Conservation (phyloP, 495 filamentous ascomycete species). For the Tricharina praecox region DNA sequence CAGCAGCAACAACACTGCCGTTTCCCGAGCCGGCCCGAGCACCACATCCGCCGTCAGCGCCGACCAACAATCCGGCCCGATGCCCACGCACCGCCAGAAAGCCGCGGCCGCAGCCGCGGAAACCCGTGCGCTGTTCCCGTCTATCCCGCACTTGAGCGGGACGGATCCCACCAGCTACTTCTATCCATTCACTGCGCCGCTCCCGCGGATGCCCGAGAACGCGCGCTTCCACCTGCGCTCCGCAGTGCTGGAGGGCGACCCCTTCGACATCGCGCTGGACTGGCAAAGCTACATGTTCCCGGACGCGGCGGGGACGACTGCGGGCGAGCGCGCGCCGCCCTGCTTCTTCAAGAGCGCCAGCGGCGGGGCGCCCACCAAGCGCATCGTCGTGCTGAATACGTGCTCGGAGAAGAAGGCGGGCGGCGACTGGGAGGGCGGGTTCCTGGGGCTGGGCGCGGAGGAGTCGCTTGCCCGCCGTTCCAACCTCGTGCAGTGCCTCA, state of each 20-base stretch:
- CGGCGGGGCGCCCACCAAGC: conserved; percentile 19
- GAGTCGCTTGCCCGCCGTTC: conserved; percentile 54
- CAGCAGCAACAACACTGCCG: too few relatives aligned
- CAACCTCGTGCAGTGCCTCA: conserved; percentile 48
- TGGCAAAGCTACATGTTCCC: conserved; percentile 33
- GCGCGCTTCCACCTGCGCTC: conserved; percentile 27
- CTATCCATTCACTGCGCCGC: conserved; percentile 26
- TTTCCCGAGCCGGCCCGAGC: too few relatives aligned
- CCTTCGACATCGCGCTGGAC: conserved; percentile 48
- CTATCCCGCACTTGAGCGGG: conserved; percentile 10
- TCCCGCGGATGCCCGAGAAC: conserved; percentile 15
- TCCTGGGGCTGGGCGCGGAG: conserved; percentile 44
- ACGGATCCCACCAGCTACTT: conserved; percentile 30
- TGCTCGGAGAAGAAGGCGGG: conserved; percentile 59
- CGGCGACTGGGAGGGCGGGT: conserved; percentile 59
- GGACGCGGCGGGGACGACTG: neutral
- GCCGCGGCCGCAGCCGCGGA: conserved; percentile 12
- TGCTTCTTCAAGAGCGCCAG: conserved; percentile 9
- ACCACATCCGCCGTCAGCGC: too few relatives aligned
- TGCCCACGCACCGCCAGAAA: conserved; percentile 17
- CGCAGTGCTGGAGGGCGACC: conserved; percentile 46
- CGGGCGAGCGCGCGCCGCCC: conserved; percentile 12
- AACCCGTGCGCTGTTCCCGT: conserved; percentile 8
- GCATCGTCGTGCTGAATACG: conserved; percentile 53
- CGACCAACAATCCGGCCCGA: too few relatives aligned